Conservation (phyloP, 192 early-diverging fungal species). For the Backusella liffmaniae region DNA sequence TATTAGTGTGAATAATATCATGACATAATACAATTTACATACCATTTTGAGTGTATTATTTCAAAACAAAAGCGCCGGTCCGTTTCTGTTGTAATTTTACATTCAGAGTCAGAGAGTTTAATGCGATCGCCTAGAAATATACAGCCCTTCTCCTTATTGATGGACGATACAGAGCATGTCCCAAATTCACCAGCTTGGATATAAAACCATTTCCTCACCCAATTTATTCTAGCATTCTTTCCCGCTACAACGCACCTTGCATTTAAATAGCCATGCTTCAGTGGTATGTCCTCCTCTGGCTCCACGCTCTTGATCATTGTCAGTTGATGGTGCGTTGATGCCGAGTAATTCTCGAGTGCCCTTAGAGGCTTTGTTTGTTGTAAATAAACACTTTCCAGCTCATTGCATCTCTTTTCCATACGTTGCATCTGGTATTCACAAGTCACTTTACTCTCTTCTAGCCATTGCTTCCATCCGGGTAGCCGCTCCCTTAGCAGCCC, state of each 20-base stretch:
- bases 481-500: conserved; percentile 34
- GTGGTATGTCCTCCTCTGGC: background rate
- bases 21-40: background rate
- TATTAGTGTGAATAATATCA: conserved; percentile 5
- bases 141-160: conserved; percentile 33
- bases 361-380: conserved; percentile 17
- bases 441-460: conserved; percentile 37
- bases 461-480: conserved; percentile 37
- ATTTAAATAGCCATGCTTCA: conserved; percentile 67
- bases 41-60: conserved; percentile 62
- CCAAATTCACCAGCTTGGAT: conserved; percentile 60
- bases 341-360: conserved; percentile 21
- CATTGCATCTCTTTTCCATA: conserved; percentile 21
- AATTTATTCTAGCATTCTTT: conserved; percentile 43
- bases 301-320: background rate
- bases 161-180: conserved; percentile 39
- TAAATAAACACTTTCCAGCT: conserved; percentile 32
- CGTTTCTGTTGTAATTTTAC: conserved; percentile 47
- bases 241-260: conserved; percentile 37
- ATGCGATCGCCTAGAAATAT: conserved; percentile 47
- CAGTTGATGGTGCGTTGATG: background rate
- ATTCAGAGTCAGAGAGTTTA: conserved; percentile 53
- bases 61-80: conserved; percentile 78
- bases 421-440: conserved; percentile 27
- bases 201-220: conserved; percentile 62